phyloP scores from a whole-genome alignment of 139 green algal species.

The Limnomonas spitsbergensis region DNA sequence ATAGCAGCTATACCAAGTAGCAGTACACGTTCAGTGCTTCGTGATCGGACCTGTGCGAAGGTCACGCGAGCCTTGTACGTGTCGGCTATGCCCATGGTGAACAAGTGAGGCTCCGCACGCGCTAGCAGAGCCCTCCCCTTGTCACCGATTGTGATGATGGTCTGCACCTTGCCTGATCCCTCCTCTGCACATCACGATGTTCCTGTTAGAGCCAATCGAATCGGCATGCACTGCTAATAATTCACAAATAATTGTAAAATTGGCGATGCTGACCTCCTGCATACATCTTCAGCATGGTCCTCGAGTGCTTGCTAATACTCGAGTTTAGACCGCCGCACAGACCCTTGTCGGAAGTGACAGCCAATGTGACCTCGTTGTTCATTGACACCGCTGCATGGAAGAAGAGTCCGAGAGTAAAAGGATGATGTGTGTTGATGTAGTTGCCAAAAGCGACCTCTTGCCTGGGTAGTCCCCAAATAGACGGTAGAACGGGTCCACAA shows the following conservation, averaged over 20 bases:
- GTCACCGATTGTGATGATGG: conserved; percentile 81
- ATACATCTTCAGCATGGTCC: conserved; percentile 49
- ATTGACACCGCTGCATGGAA: conserved; percentile 23
- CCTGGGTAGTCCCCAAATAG: conserved; percentile 91
- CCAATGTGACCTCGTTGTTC: conserved; percentile 72
- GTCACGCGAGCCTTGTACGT: conserved; percentile 54
- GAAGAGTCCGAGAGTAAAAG: background rate
- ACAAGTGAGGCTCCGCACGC: conserved; percentile 50
- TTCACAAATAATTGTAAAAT: background rate
- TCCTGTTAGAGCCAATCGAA: too few species aligned
- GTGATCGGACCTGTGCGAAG: conserved; percentile 34
- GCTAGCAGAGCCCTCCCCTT: conserved; percentile 87
- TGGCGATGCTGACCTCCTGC: conserved; percentile 21
- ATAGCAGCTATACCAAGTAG: too few species aligned
- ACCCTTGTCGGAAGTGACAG: conserved; percentile 89
- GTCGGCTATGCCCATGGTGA: conserved; percentile 42
- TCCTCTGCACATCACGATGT: conserved; percentile 14
- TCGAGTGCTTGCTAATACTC: conserved; percentile 86
- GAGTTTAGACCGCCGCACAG: conserved; percentile 98
- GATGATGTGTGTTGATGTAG: conserved; percentile 15
- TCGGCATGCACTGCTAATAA: too few species aligned
- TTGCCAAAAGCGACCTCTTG: conserved; percentile 18
- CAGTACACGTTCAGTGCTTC: background rate
- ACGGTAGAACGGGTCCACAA: conserved; percentile 78
- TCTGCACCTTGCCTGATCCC: conserved; percentile 11